phyloP scores from a whole-genome alignment of 2,329 filamentous ascomycete species.

The Apiospora aurea region DNA sequence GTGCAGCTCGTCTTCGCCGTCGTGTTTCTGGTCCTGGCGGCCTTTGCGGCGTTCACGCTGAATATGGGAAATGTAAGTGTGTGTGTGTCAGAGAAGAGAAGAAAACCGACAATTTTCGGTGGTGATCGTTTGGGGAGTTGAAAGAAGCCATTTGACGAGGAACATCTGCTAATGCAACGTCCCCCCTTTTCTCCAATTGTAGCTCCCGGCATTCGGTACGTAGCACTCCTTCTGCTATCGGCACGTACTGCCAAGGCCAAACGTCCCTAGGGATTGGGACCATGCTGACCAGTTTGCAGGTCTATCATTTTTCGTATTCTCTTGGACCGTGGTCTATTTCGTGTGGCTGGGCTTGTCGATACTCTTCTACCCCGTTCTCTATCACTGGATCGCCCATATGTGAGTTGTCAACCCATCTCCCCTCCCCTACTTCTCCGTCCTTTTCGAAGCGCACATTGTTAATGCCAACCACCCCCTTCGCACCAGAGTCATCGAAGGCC shows the following conservation, averaged over 20 bases:
- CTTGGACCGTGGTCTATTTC: constrained; percentile 18
- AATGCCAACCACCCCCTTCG: neutral
- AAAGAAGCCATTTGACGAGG: neutral
- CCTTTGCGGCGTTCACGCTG: constrained; percentile 19
- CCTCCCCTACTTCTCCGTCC: too few relatives aligned
- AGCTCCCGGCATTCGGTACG: constrained; percentile 23
- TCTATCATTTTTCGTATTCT: constrained; percentile 16
- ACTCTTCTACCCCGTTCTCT: neutral
- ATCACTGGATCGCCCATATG: constrained; percentile 22
- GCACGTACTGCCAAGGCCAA: neutral
- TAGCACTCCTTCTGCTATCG: neutral
- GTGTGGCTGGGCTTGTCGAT: constrained; percentile 10
- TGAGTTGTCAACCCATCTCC: constrained; percentile 1
- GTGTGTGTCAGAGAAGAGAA: neutral
- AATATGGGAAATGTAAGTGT: constrained; percentile 21
- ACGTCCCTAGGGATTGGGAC: neutral
- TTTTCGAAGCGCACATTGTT: neutral
- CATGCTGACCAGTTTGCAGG: neutral
- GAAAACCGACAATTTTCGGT: neutral
- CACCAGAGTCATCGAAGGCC: neutral
- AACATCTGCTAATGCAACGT: neutral
- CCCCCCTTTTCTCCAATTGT: neutral
- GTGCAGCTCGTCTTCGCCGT: constrained; percentile 16
- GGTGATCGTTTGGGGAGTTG: neutral
- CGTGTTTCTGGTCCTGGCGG: neutral